These are phyloP conservation scores for Leucocoprinus birnbaumii DNA, from an alignment of 768 basidiomycete genomes.

Conservation along the genomic window DNA sequence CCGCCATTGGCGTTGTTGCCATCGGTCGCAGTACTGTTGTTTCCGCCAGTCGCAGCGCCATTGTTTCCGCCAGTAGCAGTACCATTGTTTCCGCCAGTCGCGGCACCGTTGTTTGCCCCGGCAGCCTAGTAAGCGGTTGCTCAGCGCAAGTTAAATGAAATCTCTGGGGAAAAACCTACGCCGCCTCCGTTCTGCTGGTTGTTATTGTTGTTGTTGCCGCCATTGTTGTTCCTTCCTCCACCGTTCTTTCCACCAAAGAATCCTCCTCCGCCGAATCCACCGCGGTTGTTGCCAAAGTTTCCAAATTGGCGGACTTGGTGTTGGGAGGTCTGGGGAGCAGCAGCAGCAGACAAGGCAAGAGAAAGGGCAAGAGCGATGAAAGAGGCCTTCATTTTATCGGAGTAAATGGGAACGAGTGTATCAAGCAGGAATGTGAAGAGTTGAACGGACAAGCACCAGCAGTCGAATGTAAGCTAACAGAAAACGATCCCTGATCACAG, in stretches of 20 bases:
- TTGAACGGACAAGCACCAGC: conserved; percentile 12
- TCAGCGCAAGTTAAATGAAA: not conserved
- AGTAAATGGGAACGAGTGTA: conserved; percentile 13
- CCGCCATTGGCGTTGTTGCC: conserved; percentile 13
- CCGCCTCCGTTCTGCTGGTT: conserved; percentile 13
- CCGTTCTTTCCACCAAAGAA: conserved; percentile 15
- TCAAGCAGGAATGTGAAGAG: conserved; percentile 15
- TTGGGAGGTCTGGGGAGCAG: conserved; percentile 15
- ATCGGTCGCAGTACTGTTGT: conserved; percentile 11
- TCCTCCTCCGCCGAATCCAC: too few species aligned
- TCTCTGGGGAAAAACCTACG: not conserved
- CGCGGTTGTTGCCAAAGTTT: conserved; percentile 2
- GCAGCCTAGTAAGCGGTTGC: not conserved
- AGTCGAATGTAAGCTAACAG: conserved; percentile 23
- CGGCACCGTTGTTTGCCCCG: conserved; percentile 2
- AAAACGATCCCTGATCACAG: conserved; percentile 28
- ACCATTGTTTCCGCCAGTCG: too few species aligned
- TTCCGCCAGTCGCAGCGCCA: too few species aligned
- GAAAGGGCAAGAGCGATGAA: conserved; percentile 24
- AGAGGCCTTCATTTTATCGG: conserved; percentile 25
- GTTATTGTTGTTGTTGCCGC: not conserved
- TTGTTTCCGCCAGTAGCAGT: conserved; percentile 12
- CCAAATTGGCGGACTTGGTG: conserved; percentile 1
- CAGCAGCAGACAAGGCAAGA: conserved; percentile 24
- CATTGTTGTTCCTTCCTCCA: conserved; percentile 12